phyloP scores from a whole-genome alignment of 768 basidiomycete species.

The Lanmaoa rubissima region DNA sequence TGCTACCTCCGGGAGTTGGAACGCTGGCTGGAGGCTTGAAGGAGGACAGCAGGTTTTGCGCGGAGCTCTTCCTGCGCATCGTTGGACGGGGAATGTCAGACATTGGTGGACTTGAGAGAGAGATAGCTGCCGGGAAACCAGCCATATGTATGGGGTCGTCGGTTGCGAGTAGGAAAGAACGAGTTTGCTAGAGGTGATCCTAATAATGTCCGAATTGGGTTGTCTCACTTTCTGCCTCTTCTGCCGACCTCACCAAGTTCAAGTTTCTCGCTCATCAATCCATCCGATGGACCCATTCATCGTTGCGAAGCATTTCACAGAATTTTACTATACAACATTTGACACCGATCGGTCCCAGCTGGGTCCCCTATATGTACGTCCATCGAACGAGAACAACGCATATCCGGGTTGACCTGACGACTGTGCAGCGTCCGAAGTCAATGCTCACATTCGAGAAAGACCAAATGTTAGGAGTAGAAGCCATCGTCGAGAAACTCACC shows the following conservation, averaged over 20 bases:
- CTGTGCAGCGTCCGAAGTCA: constrained; percentile 64
- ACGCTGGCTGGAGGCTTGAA: constrained; percentile 47
- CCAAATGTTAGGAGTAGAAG: constrained; percentile 49
- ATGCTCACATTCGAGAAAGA: constrained; percentile 83
- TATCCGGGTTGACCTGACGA: constrained; percentile 30
- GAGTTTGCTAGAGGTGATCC: not conserved
- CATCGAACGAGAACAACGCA: constrained; percentile 1
- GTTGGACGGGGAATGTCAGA: constrained; percentile 44
- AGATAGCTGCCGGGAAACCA: constrained; percentile 16
- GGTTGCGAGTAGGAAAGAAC: constrained; percentile 7
- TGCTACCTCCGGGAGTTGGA: constrained; percentile 31
- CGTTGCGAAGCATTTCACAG: constrained; percentile 76
- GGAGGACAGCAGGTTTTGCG: constrained; percentile 76
- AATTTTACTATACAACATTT: constrained; percentile 83
- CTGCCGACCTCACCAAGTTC: constrained; percentile 3
- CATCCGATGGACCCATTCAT: constrained; percentile 69
- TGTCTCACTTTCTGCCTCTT: constrained; percentile 1
- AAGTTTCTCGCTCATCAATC: constrained; percentile 17
- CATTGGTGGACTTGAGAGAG: constrained; percentile 29
- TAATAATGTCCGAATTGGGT: constrained; percentile 20
- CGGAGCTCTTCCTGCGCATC: constrained; percentile 84
- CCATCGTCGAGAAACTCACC: constrained; percentile 71
- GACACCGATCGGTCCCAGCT: constrained; percentile 60
- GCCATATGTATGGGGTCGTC: constrained; percentile 11
- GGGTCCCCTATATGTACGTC: constrained; percentile 73